These are phyloP conservation scores for Scedosporium boydii DNA, from an alignment of 2,329 filamentous ascomycete species.

Conservation along the genomic window DNA sequence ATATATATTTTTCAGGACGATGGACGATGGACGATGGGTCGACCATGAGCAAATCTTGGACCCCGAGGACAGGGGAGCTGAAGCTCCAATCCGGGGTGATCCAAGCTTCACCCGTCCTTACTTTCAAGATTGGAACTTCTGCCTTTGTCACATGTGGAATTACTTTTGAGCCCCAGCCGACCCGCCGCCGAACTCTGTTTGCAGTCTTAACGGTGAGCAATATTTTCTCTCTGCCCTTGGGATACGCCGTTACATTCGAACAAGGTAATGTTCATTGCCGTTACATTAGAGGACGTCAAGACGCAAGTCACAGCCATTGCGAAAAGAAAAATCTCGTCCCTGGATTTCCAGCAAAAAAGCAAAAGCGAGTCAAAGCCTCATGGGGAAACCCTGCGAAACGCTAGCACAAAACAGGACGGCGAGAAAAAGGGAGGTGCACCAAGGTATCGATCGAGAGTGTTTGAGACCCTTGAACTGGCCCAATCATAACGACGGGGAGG, in stretches of 20 bases:
- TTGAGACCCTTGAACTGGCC: conserved; percentile 1
- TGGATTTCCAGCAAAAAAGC: background rate
- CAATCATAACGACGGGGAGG: conserved; percentile 1
- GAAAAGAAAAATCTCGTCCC: background rate
- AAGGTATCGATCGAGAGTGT: background rate
- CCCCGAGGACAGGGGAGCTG: background rate
- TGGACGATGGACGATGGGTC: no score
- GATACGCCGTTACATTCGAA: no score
- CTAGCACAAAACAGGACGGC: background rate
- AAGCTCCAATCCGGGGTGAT: background rate
- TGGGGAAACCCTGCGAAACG: background rate
- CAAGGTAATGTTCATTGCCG: background rate
- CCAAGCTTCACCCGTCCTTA: no score
- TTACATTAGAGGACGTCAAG: background rate
- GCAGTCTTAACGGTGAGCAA: no score
- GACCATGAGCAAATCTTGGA: background rate
- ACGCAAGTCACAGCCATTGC: background rate
- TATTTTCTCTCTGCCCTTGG: no score
- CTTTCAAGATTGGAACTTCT: no score
- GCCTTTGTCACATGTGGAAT: no score
- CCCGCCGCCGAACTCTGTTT: no score
- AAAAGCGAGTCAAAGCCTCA: background rate
- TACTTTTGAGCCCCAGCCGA: no score
- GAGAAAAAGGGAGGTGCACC: background rate
- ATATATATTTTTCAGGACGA: background rate